A percentile compares a stretch with the other conserved stretches of the same genome.
Conservation (phyloP, 257 asterid species). For the Paulownia fortunei region DNA sequence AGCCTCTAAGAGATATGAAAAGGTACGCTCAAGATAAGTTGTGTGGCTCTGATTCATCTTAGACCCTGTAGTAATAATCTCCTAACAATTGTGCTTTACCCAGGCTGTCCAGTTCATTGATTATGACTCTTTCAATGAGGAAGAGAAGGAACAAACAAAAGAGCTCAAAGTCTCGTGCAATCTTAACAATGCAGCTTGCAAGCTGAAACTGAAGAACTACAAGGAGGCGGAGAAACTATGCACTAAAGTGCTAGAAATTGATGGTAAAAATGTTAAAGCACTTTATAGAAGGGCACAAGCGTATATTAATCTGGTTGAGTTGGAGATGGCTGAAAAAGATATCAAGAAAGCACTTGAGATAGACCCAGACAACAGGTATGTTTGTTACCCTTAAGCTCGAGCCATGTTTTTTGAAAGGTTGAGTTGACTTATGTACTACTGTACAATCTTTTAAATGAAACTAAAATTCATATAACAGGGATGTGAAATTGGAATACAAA, state of each 20-base stretch:
- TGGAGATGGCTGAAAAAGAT: slow-evolving; percentile 65
- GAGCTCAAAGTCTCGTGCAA: slow-evolving; percentile 51
- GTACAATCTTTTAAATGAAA: not conserved
- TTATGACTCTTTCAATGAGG: slow-evolving; percentile 54
- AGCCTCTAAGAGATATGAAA: slow-evolving; percentile 68
- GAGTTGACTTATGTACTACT: not conserved
- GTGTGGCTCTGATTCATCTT: not conserved
- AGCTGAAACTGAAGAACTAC: slow-evolving; percentile 62
- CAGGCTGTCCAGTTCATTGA: slow-evolving; percentile 57
- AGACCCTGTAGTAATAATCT: not conserved
- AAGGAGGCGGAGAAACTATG: slow-evolving; percentile 59
- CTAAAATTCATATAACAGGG: slow-evolving; percentile 43
- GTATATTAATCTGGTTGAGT: slow-evolving; percentile 52
- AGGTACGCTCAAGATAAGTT: slow-evolving; percentile 34
- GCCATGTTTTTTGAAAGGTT: not conserved
- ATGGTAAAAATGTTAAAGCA: slow-evolving; percentile 59
- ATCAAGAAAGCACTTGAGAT: slow-evolving; percentile 69
- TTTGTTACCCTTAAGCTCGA: not conserved
- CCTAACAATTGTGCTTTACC: slow-evolving; percentile 7
- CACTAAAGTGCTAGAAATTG: slow-evolving; percentile 54
- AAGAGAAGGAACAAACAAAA: slow-evolving; percentile 57
- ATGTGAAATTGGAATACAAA: slow-evolving; percentile 65
- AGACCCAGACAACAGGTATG: slow-evolving; percentile 63
- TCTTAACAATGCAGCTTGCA: slow-evolving; percentile 69
- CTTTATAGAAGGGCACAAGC: slow-evolving; percentile 74